Evolutionary conservation across 1,139 yeast genomes (phyloP).

Genomic region (Hanseniaspora uvarum): DNA sequence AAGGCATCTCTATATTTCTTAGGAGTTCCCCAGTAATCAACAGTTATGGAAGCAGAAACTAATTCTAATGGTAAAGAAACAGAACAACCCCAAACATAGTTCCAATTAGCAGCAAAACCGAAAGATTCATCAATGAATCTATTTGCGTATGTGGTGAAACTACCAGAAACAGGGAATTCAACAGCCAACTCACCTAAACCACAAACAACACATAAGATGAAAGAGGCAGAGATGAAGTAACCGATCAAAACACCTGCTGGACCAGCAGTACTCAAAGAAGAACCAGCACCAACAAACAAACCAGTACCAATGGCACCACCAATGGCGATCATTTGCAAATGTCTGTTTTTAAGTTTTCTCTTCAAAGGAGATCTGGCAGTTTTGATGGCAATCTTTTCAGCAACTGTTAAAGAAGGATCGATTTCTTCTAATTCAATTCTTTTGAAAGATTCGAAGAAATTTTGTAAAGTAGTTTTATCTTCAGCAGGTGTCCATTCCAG

Average conservation of each 20-base stretch:
- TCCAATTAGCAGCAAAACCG: slow-evolving; percentile 70
- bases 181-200: slow-evolving; percentile 61
- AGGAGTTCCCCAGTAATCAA: slow-evolving; percentile 45
- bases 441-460: slow-evolving; percentile 47
- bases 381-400: slow-evolving; percentile 55
- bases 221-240: slow-evolving; percentile 42
- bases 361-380: slow-evolving; percentile 65
- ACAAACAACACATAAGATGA: slow-evolving; percentile 59
- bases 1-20: slow-evolving; percentile 29
- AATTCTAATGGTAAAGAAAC: slow-evolving; percentile 59
- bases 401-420: slow-evolving; percentile 56
- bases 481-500: slow-evolving; percentile 1
- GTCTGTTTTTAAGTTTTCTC: slow-evolving; percentile 55
- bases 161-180: slow-evolving; percentile 60
- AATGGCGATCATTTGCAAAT: slow-evolving; percentile 56
- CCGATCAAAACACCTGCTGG: slow-evolving; percentile 55
- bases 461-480: slow-evolving; percentile 30
- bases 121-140: slow-evolving; percentile 59
- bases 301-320: slow-evolving; percentile 64
- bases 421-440: slow-evolving; percentile 45
- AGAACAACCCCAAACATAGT: slow-evolving; percentile 63
- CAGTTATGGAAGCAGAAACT: slow-evolving; percentile 62
- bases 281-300: slow-evolving; percentile 52
- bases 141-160: slow-evolving; percentile 58
- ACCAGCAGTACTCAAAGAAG: slow-evolving; percentile 52